Percentiles rank a stretch among this genome's conserved stretches.
Evolutionary conservation across 306 rosid genomes (phyloP).

Genomic region (Lablab purpureus): DNA sequence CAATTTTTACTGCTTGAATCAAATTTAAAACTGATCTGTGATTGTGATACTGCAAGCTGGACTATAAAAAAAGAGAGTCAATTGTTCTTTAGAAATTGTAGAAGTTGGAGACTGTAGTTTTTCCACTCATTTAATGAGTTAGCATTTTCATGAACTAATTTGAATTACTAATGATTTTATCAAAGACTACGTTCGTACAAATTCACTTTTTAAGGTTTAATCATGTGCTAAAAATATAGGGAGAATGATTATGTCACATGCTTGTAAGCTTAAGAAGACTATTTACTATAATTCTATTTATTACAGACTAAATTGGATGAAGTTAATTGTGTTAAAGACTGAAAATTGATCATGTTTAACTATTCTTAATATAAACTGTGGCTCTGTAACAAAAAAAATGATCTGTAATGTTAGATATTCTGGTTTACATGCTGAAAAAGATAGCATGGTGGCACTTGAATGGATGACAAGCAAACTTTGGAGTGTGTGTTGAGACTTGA

Average conservation of each 20-base stretch:
- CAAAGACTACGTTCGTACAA: not conserved
- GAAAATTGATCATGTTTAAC: not conserved
- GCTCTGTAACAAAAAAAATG: not conserved
- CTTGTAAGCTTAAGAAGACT: not conserved
- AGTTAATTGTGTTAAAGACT: not conserved
- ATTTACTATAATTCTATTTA: not conserved
- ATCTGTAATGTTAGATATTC: not conserved
- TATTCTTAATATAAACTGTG: not conserved
- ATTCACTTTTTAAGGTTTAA: not conserved
- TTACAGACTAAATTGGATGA: not conserved
- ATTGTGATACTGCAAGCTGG: not conserved
- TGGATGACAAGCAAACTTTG: slow-evolving; percentile 12
- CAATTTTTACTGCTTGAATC: not conserved
- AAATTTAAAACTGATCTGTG: not conserved
- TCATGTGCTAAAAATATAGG: not conserved
- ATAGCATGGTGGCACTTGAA: not conserved
- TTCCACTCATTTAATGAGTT: not conserved
- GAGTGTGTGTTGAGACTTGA: not conserved
- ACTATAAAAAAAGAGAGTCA: not conserved
- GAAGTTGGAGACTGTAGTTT: not conserved
- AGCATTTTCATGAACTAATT: not conserved
- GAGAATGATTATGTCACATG: not conserved
- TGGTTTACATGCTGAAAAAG: not conserved
- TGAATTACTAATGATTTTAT: not conserved
- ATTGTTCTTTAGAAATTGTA: not conserved